Evolutionary conservation across 1,284 basidiomycete species (phyloP).

Genomic region (Xerocomus nothofagi): DNA sequence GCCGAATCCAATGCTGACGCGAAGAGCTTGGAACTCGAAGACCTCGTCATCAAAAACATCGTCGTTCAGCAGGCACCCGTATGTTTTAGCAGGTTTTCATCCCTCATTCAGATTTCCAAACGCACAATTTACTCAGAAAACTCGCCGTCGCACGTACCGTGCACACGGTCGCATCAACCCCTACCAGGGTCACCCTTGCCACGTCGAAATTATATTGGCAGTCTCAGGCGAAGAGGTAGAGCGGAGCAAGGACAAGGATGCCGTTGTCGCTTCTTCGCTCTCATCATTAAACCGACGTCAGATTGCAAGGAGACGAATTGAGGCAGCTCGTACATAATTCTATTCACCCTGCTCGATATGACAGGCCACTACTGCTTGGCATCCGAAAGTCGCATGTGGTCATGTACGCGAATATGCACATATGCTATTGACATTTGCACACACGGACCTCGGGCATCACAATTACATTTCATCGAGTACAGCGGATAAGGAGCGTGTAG

Average conservation of each 20-base stretch:
- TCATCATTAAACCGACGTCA: conserved; percentile 77
- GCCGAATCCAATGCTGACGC: conserved; percentile 99
- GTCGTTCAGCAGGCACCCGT: conserved; percentile 98
- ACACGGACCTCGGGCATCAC: neutral
- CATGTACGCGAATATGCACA: conserved; percentile 36
- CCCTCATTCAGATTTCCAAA: neutral
- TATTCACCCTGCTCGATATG: conserved; percentile 4
- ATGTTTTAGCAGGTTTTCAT: conserved; percentile 35
- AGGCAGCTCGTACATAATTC: conserved; percentile 58
- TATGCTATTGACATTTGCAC: conserved; percentile 31
- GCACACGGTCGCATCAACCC: conserved; percentile 95
- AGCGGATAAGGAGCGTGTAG: conserved; percentile 12
- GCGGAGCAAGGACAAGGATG: conserved; percentile 83
- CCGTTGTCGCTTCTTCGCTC: conserved; percentile 48
- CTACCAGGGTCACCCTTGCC: conserved; percentile 90
- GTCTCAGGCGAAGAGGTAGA: conserved; percentile 82
- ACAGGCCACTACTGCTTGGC: conserved; percentile 3
- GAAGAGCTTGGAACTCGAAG: conserved; percentile 93
- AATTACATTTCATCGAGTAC: neutral
- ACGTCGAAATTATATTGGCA: conserved; percentile 92
- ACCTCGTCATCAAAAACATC: conserved; percentile 95
- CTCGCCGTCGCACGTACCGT: conserved; percentile 98
- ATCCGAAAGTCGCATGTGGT: conserved; percentile 17
- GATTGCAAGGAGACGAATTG: conserved; percentile 79
- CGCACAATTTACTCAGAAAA: conserved; percentile 68